Evolutionary conservation across 768 basidiomycete genomes (phyloP).

Genomic region (Psilocybe tampanensis): DNA sequence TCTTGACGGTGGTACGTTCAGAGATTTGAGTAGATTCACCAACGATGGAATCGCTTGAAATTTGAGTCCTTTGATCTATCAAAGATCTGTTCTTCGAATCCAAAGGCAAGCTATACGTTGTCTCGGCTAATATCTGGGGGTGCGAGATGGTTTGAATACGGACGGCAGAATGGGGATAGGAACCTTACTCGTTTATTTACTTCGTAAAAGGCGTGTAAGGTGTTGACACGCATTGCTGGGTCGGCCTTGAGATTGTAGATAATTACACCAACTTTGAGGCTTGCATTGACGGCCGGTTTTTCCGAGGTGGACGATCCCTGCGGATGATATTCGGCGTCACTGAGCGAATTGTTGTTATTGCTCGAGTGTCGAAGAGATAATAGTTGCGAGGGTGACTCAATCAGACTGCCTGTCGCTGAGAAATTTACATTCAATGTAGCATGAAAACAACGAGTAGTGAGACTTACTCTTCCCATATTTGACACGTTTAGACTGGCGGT

Average conservation of each 20-base stretch:
- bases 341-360: conserved; percentile 5
- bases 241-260: conserved; percentile 57
- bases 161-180: not conserved
- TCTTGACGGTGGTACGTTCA: conserved; percentile 81
- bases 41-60: conserved; percentile 80
- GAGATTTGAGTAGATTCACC: conserved; percentile 83
- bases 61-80: conserved; percentile 81
- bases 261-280: conserved; percentile 65
- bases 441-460: not conserved
- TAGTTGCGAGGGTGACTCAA: conserved; percentile 46
- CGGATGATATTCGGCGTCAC: conserved; percentile 30
- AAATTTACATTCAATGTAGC: conserved; percentile 5
- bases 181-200: conserved; percentile 73
- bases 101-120: conserved; percentile 55
- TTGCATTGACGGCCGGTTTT: conserved; percentile 36
- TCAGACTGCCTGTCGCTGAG: conserved; percentile 46
- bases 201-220: conserved; percentile 74
- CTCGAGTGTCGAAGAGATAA: conserved; percentile 66
- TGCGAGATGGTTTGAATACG: not conserved
- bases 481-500: conserved; percentile 58
- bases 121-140: conserved; percentile 52
- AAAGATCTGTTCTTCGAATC: conserved; percentile 65
- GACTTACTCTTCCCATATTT: conserved; percentile 61
- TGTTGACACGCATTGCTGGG: conserved; percentile 74
- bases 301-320: conserved; percentile 29